These are phyloP conservation scores for maize (Zea mays) DNA, from an alignment of 176 grass and related monocot species.

Conservation along the genomic window Zm-B73-REFERENCE-NAM-5.0 NC_050097.1:170919001-170919500, in stretches of 20 bases:
- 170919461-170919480: background rate
- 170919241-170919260: background rate
- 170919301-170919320: background rate
- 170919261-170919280: background rate
- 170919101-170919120: background rate
- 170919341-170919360: background rate
- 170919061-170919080: conserved; percentile 14
- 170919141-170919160: conserved; percentile 22
- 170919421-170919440: background rate
- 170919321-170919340: background rate
- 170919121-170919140: background rate
- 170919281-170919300: background rate
- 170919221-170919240: conserved; percentile 25
- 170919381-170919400: background rate
- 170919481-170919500: background rate
- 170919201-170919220: background rate
- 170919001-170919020: conserved; percentile 1
- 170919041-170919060: background rate
- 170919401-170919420: background rate
- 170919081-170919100: background rate
- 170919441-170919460: background rate
- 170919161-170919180: background rate
- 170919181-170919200: background rate
- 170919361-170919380: background rate
- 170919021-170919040: background rate